phyloP scores from a whole-genome alignment of 371 early-diverging fungal genomes.

The Umbelopsis sp. region DNA sequence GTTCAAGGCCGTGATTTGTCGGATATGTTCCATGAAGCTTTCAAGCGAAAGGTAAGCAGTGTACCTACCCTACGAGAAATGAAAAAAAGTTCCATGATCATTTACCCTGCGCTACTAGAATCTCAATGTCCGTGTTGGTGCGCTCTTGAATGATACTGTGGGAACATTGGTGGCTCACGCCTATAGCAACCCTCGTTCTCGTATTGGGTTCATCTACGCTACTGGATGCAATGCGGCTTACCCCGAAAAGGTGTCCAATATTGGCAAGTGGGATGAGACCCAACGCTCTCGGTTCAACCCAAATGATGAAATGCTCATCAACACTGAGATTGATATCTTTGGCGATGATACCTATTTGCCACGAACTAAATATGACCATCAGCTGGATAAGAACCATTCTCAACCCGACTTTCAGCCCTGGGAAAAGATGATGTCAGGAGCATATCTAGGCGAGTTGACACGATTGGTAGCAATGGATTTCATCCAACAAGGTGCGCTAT shows the following conservation, averaged over 20 bases:
- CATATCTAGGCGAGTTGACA: slow-evolving; percentile 89
- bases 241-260: slow-evolving; percentile 70
- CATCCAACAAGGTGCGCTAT: slow-evolving; percentile 67
- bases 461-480: slow-evolving; percentile 76
- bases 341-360: slow-evolving; percentile 79
- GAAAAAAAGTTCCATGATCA: too few relatives aligned
- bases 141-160: slow-evolving; percentile 93
- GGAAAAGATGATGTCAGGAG: slow-evolving; percentile 91
- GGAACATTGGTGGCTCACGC: slow-evolving; percentile 88
- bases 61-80: background rate
- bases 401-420: slow-evolving; percentile 79
- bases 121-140: slow-evolving; percentile 70
- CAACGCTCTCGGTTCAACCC: slow-evolving; percentile 26
- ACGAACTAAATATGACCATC: slow-evolving; percentile 75
- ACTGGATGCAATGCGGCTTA: slow-evolving; percentile 95
- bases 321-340: slow-evolving; percentile 80
- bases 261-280: slow-evolving; percentile 63
- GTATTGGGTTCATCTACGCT: slow-evolving; percentile 86
- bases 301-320: slow-evolving; percentile 80
- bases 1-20: slow-evolving; percentile 85
- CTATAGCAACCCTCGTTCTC: slow-evolving; percentile 75
- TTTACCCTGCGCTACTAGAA: slow-evolving; percentile 28
- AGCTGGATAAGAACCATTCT: slow-evolving; percentile 70
- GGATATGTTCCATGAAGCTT: slow-evolving; percentile 74
- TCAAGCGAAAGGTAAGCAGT: slow-evolving; percentile 63